These are phyloP conservation scores for Skeletonema costatum DNA, from an alignment of 108 stramenopile species.

Conservation along the genomic window DNA sequence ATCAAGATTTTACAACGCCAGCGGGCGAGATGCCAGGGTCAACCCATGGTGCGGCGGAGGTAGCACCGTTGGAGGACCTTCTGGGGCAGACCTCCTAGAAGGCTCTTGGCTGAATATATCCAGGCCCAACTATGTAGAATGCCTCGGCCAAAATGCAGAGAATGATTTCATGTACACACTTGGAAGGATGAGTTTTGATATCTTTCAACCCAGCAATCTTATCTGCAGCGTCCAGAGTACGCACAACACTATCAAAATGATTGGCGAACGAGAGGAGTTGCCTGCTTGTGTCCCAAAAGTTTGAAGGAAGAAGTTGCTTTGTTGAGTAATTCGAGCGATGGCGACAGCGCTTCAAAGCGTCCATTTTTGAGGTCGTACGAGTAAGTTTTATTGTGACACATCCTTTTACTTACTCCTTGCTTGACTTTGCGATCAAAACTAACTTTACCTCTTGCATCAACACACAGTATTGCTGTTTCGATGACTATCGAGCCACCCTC, in stretches of 20 bases:
- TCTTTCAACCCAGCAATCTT: slow-evolving; percentile 65
- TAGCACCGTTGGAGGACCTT: slow-evolving; percentile 34
- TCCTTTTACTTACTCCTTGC: neutral
- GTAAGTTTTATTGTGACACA: slow-evolving; percentile 62
- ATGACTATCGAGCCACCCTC: slow-evolving; percentile 60
- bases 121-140: slow-evolving; percentile 74
- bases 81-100: slow-evolving; percentile 42
- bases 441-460: slow-evolving; percentile 53
- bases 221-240: slow-evolving; percentile 65
- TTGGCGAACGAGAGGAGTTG: slow-evolving; percentile 31
- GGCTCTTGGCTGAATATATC: slow-evolving; percentile 85
- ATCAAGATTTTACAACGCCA: slow-evolving; percentile 39
- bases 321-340: slow-evolving; percentile 30
- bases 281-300: slow-evolving; percentile 67
- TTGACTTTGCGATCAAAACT: neutral
- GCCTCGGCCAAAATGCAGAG: slow-evolving; percentile 70
- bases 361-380: slow-evolving; percentile 56
- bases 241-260: slow-evolving; percentile 55
- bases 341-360: slow-evolving; percentile 7
- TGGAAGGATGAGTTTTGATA: slow-evolving; percentile 73
- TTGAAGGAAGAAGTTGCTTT: slow-evolving; percentile 52
- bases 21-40: slow-evolving; percentile 45
- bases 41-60: slow-evolving; percentile 40
- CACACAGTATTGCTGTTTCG: slow-evolving; percentile 63
- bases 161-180: slow-evolving; percentile 67